These are phyloP conservation scores for Ricinus communis DNA, from an alignment of 345 rosid species.

Conservation along the genomic window DNA sequence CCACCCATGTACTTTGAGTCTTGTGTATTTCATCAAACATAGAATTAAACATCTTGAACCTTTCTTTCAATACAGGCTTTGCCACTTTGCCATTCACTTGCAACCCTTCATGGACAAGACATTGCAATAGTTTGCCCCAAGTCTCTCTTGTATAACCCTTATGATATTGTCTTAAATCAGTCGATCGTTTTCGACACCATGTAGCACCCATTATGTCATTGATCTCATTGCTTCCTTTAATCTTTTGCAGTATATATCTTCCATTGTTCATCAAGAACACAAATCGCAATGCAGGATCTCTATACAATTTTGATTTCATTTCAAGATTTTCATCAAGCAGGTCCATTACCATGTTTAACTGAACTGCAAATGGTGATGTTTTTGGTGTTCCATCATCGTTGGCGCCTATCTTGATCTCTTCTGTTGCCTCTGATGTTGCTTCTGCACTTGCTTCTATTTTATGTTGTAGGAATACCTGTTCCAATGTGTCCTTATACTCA, in stretches of 20 bases:
- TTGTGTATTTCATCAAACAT: conserved; percentile 85
- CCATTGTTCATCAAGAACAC: conserved; percentile 99
- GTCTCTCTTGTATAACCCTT: conserved; percentile 81
- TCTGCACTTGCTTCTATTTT: background rate
- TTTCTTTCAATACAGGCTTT: conserved; percentile 78
- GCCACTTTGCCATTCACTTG: conserved; percentile 63
- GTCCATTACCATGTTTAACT: conserved; percentile 64
- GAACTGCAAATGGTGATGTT: conserved; percentile 50
- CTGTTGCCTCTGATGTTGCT: background rate
- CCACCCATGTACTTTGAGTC: conserved; percentile 88
- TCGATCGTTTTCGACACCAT: conserved; percentile 71
- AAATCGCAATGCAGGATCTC: conserved; percentile 55
- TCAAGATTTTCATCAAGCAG: conserved; percentile 62
- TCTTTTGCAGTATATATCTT: conserved; percentile 77
- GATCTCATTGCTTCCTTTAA: conserved; percentile 64
- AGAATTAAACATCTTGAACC: conserved; percentile 85
- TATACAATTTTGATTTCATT: conserved; percentile 66
- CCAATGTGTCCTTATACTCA: conserved; percentile 22
- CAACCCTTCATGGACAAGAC: conserved; percentile 67
- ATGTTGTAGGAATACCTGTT: conserved; percentile 18
- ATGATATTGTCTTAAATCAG: conserved; percentile 72
- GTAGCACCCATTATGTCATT: conserved; percentile 60
- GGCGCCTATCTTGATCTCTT: conserved; percentile 11
- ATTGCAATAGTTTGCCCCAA: conserved; percentile 69
- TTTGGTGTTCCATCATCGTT: conserved; percentile 25